phyloP scores from a whole-genome alignment of 139 green algal genomes.

The Mesostigma viride region DNA sequence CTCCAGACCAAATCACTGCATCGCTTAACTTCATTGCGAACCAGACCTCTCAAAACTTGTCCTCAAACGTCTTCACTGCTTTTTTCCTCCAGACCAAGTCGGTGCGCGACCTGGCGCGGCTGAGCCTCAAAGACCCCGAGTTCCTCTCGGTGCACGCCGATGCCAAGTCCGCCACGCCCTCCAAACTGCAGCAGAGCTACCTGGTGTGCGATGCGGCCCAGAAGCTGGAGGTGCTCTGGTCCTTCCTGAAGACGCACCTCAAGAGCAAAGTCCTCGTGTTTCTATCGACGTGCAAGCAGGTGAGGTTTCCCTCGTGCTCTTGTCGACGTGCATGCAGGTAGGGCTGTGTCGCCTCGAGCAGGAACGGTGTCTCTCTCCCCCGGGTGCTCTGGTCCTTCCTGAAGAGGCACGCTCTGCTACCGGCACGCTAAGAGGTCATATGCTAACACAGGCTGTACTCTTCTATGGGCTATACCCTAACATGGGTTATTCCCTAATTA shows the following conservation, averaged over 20 bases:
- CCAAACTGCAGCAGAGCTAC: conserved; percentile 76
- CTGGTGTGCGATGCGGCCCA: conserved; percentile 54
- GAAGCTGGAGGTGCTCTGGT: conserved; percentile 91
- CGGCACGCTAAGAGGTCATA: too few species aligned
- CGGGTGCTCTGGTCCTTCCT: too few species aligned
- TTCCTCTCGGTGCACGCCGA: conserved; percentile 86
- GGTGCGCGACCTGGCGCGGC: conserved; percentile 55
- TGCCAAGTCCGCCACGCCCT: conserved; percentile 64
- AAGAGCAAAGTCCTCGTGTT: conserved; percentile 81
- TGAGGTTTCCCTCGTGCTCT: background rate
- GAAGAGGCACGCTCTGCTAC: too few species aligned
- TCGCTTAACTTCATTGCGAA: too few species aligned
- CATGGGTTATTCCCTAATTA: too few species aligned
- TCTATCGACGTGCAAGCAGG: conserved; percentile 93
- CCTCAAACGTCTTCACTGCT: conserved; percentile 19
- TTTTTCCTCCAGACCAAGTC: conserved; percentile 78
- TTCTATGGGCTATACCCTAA: too few species aligned
- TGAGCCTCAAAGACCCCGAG: conserved; percentile 66
- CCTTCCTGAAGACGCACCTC: conserved; percentile 87
- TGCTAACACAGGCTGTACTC: too few species aligned
- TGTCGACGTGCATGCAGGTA: background rate
- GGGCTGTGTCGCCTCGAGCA: too few species aligned
- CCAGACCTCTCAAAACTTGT: too few species aligned
- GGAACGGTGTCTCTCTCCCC: too few species aligned
- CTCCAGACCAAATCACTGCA: too few species aligned